A percentile compares a stretch with the other conserved stretches of the same genome.
These are phyloP conservation scores for Hortaea sp. DNA, from an alignment of 2,329 filamentous ascomycete genomes.

Conservation along the genomic window DNA sequence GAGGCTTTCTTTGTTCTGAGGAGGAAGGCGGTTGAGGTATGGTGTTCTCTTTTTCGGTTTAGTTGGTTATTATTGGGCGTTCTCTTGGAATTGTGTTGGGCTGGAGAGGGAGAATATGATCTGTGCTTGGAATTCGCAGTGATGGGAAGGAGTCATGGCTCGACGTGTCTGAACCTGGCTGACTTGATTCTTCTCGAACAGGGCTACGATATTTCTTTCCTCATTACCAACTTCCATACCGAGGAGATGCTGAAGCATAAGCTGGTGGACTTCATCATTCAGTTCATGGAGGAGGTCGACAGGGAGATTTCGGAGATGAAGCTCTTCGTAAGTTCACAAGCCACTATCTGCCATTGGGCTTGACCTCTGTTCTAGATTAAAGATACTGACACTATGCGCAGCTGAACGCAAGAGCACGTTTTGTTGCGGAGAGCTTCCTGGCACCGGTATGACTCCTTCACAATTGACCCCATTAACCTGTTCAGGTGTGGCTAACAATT, in stretches of 20 bases:
- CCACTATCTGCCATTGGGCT: neutral
- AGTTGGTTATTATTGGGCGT: neutral
- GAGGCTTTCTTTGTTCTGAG: constrained; percentile 95
- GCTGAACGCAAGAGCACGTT: constrained; percentile 93
- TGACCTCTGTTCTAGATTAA: constrained; percentile 18
- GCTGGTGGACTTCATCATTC: constrained; percentile 96
- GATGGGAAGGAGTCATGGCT: neutral
- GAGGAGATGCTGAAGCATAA: constrained; percentile 99
- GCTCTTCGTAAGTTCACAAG: constrained; percentile 66
- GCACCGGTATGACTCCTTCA: constrained; percentile 54
- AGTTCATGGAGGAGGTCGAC: constrained; percentile 99
- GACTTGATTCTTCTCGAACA: constrained; percentile 27
- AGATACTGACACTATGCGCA: constrained; percentile 28
- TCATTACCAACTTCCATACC: constrained; percentile 98
- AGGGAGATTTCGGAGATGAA: constrained; percentile 99
- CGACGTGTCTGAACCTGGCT: neutral
- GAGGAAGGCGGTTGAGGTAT: constrained; percentile 76
- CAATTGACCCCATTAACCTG: neutral
- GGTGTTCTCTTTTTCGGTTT: neutral
- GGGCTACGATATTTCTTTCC: constrained; percentile 97
- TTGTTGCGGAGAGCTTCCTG: constrained; percentile 96
- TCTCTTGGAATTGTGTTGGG: neutral
- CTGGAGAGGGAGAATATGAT: neutral
- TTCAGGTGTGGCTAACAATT: constrained; percentile 7
- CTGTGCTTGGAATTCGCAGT: neutral